phyloP scores from a whole-genome alignment of 2,329 filamentous ascomycete species.

The Cytospora piceae region DNA sequence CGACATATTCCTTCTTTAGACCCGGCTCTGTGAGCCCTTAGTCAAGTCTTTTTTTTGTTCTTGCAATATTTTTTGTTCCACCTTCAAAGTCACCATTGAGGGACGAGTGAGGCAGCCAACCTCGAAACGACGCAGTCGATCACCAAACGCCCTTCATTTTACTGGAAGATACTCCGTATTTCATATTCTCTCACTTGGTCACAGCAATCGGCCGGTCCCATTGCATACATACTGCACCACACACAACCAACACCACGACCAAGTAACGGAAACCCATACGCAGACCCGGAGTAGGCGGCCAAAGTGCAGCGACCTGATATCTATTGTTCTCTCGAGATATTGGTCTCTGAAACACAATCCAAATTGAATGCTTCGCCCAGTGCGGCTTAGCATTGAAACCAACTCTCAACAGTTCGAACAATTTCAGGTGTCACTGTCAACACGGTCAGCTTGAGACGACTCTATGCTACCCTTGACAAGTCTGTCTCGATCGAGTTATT shows the following conservation, averaged over 20 bases:
- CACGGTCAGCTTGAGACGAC: conserved; percentile 5
- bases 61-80: not conserved
- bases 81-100: not conserved
- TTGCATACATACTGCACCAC: not conserved
- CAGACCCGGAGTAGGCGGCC: conserved; percentile 7
- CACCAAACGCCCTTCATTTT: conserved; percentile 25
- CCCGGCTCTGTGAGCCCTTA: conserved; percentile 26
- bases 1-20: conserved; percentile 7
- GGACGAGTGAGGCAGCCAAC: not conserved
- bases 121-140: conserved; percentile 9
- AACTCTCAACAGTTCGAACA: conserved; percentile 7
- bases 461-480: not conserved
- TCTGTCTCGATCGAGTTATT: not conserved
- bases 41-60: conserved; percentile 6
- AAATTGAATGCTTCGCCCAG: conserved; percentile 9
- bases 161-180: conserved; percentile 6
- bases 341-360: conserved; percentile 22
- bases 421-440: conserved; percentile 21
- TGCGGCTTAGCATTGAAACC: conserved; percentile 9
- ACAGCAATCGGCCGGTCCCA: conserved; percentile 17
- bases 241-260: conserved; percentile 7
- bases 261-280: not conserved
- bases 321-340: conserved; percentile 14
- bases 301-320: not conserved
- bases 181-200: conserved; percentile 8